A percentile compares a stretch with the other conserved stretches of the same genome.
Conservation (phyloP, 2,329 filamentous ascomycete genomes). For the Chalara sp. region DNA sequence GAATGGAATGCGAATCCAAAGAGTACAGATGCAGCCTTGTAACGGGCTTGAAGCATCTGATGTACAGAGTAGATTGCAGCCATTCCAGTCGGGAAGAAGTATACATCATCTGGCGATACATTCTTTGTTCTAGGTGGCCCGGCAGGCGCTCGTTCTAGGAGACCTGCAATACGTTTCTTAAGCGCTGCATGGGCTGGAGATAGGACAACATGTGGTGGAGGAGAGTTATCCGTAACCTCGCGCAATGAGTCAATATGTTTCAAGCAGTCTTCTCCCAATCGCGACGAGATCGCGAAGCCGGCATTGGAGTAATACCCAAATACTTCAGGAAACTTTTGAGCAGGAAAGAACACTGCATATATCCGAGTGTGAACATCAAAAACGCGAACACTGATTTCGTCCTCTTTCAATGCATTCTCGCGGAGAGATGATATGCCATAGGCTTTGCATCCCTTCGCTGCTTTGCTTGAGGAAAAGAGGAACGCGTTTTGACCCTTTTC, state of each 20-base stretch:
- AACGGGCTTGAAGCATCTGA: conserved; percentile 29
- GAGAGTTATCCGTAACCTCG: conserved; percentile 22
- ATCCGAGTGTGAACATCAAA: conserved; percentile 27
- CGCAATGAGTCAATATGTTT: conserved; percentile 28
- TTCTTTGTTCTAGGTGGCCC: conserved; percentile 5
- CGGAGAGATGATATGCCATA: conserved; percentile 11
- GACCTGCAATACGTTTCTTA: background rate
- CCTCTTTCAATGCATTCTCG: conserved; percentile 5
- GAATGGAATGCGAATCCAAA: conserved; percentile 47
- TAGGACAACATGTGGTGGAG: conserved; percentile 20
- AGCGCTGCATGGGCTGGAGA: conserved; percentile 32
- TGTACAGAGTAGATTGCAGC: conserved; percentile 40
- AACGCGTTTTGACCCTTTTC: conserved; percentile 9
- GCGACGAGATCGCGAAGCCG: conserved; percentile 40
- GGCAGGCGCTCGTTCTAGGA: conserved; percentile 32
- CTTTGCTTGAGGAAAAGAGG: conserved; percentile 10
- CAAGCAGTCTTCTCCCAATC: conserved; percentile 38
- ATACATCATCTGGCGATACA: conserved; percentile 37
- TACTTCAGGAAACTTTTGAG: conserved; percentile 29
- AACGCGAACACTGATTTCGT: conserved; percentile 12
- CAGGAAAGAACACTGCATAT: conserved; percentile 37
- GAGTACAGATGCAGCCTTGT: conserved; percentile 32
- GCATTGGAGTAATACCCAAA: conserved; percentile 39
- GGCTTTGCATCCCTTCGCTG: conserved; percentile 12
- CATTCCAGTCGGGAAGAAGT: conserved; percentile 49